Evolutionary conservation across 1,139 yeast genomes (phyloP), one percentile per base, ranked within the genome.

Genomic region (Ogataea hybrid): DNA sequence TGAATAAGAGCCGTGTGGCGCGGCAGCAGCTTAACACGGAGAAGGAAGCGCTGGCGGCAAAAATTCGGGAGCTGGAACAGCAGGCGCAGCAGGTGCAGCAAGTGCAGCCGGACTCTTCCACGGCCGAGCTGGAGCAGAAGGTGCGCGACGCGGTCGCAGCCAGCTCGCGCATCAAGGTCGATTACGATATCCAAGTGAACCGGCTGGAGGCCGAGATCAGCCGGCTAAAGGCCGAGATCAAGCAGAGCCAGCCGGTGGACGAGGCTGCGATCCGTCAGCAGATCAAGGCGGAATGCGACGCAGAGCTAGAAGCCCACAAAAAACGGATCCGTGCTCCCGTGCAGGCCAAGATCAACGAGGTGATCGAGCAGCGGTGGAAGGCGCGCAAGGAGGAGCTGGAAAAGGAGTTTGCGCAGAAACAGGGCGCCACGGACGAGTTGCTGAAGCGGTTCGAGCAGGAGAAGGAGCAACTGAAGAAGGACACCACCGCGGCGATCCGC

Each of bases 281-380:
- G 20, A 28, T 57, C 27, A 47, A 49, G 32, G 50, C 46, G 8
- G 60, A 58, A 32, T 41, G 49, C 28, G 54, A 54, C 7, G 43
- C 50, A 3, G 61, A 59, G 35, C 46, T 55, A 32, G 59, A 56
- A 30, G 54, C 57, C 2, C 57, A 56, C 29, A 58, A 58, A 37
- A 57, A 47, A 28, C 50, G 51, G 30, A 41, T 57, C 27, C 48
- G 61, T 31, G 60, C 60, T 2, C 62, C 62, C 22, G 49, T 56
- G 8, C 60, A 57, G 37, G 63, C 61, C 3, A 58, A 54, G 40
- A 57, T 61, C 25, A 55, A 53, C 42, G 61, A 57, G 20, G 55
- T 59, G 16, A 56, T 56, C 37, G 64, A 62, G 35, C 60, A 52
- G 43, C 48, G 65, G 32, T 50, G 52, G 46, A 57, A 53, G 23